Evolutionary conservation across 2,329 filamentous ascomycete genomes (phyloP).

Genomic region (Aureobasidium musti): DNA sequence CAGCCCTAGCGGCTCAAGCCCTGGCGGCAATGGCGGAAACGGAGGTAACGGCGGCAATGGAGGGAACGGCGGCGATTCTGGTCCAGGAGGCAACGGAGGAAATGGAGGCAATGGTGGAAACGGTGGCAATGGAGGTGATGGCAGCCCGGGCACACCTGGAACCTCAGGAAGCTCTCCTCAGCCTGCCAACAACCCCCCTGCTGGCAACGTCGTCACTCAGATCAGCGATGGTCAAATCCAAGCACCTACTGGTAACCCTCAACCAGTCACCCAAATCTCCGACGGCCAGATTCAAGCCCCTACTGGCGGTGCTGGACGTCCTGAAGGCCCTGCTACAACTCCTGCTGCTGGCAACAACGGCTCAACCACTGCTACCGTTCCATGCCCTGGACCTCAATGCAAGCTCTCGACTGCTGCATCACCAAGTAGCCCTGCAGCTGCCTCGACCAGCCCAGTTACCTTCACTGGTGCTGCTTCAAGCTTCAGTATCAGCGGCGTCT

Average conservation of each 20-base stretch:
- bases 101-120: conserved; percentile 19
- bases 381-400: conserved; percentile 38
- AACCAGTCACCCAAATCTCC: too few relatives aligned
- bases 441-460: conserved; percentile 30
- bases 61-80: conserved; percentile 13
- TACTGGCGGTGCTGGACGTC: conserved; percentile 17
- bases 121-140: conserved; percentile 8
- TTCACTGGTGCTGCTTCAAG: conserved; percentile 30
- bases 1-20: not conserved
- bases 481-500: conserved; percentile 17
- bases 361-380: conserved; percentile 27
- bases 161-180: not conserved
- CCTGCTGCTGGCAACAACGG: not conserved
- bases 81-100: conserved; percentile 1
- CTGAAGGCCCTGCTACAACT: conserved; percentile 30
- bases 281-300: conserved; percentile 34
- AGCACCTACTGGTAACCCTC: conserved; percentile 4
- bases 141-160: conserved; percentile 19
- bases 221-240: conserved; percentile 36
- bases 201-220: conserved; percentile 33
- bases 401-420: conserved; percentile 31
- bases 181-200: not conserved
- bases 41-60: conserved; percentile 27
- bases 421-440: conserved; percentile 30
- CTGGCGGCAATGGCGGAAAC: conserved; percentile 17